These are phyloP conservation scores for Myrmaecium sp. DNA, from an alignment of 2,329 filamentous ascomycete species.

Conservation along the genomic window DNA sequence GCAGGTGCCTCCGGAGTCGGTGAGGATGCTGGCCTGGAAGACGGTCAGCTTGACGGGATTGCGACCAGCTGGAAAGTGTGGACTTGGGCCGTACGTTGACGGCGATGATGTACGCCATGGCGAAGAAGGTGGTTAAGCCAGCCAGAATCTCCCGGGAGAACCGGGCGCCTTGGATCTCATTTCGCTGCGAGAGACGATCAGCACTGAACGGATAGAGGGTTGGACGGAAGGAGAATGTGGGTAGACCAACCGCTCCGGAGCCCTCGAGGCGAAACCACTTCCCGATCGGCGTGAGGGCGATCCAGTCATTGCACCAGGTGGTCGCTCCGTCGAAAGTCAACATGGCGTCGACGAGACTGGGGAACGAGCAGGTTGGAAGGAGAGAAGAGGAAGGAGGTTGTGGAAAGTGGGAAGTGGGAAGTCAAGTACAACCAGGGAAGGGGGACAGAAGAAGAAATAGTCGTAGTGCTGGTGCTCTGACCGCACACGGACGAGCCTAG, in stretches of 20 bases:
- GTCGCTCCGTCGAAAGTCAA: no score
- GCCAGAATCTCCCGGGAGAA: conserved; percentile 76
- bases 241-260: conserved; percentile 55
- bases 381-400: neutral
- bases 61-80: no score
- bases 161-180: conserved; percentile 55
- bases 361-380: conserved; percentile 1
- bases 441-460: no score
- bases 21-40: conserved; percentile 18
- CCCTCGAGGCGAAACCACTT: conserved; percentile 58
- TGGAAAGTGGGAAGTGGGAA: no score
- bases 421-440: no score
- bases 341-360: conserved; percentile 11
- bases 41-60: conserved; percentile 1
- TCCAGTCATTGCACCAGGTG: no score
- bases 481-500: no score
- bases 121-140: conserved; percentile 52
- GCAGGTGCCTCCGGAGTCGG: conserved; percentile 57
- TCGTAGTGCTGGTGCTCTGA: no score
- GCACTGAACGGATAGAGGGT: neutral
- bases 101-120: conserved; percentile 56
- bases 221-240: neutral
- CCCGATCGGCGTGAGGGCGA: no score
- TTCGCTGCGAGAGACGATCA: conserved; percentile 30
- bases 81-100: conserved; percentile 41